Conservation (phyloP, 1,284 basidiomycete species). For the Sporisorium exsertum region DNA sequence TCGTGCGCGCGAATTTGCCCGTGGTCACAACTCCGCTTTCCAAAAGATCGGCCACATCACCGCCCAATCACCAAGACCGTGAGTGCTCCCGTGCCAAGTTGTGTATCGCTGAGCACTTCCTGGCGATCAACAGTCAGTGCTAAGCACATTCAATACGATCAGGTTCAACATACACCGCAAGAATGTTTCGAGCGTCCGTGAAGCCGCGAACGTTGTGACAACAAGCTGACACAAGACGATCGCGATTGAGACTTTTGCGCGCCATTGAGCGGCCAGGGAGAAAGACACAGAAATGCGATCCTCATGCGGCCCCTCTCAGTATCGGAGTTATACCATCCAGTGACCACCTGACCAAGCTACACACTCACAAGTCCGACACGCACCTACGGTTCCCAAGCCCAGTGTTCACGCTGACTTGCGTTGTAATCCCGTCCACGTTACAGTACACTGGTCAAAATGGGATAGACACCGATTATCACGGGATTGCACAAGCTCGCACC, state of each 20-base stretch:
- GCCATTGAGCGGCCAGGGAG: not conserved
- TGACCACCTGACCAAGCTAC: not conserved
- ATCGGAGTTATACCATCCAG: not conserved
- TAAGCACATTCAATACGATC: too few species aligned
- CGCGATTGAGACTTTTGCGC: not conserved
- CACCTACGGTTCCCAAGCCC: not conserved
- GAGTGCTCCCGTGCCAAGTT: not conserved
- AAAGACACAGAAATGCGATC: not conserved
- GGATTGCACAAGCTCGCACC: not conserved
- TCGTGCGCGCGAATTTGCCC: not conserved
- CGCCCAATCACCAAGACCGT: not conserved
- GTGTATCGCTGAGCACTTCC: too few species aligned
- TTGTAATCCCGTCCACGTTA: not conserved
- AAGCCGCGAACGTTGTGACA: too few species aligned
- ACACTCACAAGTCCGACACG: not conserved
- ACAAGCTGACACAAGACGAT: not conserved
- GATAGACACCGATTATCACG: not conserved
- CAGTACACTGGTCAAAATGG: not conserved
- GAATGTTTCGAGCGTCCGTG: too few species aligned
- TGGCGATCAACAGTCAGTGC: too few species aligned
- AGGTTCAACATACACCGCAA: too few species aligned
- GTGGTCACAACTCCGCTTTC: not conserved
- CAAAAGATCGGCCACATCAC: not conserved
- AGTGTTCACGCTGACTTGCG: too few species aligned
- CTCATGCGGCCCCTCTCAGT: not conserved